phyloP scores from a whole-genome alignment of 2,329 filamentous ascomycete species.

The Ceratocystis cubensis region DNA sequence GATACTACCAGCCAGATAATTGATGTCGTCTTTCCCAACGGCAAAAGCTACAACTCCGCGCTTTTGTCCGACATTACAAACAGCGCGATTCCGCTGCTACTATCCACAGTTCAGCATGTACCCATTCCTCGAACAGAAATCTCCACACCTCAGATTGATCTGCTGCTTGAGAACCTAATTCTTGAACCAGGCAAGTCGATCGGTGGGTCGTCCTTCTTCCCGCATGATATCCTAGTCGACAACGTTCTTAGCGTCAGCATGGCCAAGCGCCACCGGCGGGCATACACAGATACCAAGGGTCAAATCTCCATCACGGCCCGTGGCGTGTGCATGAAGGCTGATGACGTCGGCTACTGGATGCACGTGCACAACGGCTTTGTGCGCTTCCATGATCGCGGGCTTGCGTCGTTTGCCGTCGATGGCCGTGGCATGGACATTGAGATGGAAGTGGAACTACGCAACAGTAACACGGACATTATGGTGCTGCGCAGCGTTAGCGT shows the following conservation, averaged over 20 bases:
- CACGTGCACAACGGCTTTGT: conserved; percentile 65
- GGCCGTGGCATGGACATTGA: conserved; percentile 77
- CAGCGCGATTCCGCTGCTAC: conserved; percentile 64
- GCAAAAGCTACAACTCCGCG: conserved; percentile 52
- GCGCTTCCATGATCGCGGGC: conserved; percentile 66
- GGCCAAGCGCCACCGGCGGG: conserved; percentile 5
- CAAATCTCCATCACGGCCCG: conserved; percentile 51
- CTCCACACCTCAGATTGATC: conserved; percentile 67
- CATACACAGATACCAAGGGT: conserved; percentile 48
- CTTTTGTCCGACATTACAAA: conserved; percentile 65
- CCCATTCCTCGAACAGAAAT: conserved; percentile 87
- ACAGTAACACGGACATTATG: conserved; percentile 67
- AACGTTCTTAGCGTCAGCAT: conserved; percentile 76
- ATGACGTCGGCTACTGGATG: conserved; percentile 84
- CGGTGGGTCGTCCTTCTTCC: conserved; percentile 78
- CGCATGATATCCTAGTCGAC: conserved; percentile 64
- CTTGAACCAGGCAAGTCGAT: conserved; percentile 76
- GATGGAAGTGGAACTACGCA: conserved; percentile 70
- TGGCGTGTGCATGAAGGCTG: conserved; percentile 75
- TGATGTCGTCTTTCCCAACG: conserved; percentile 53
- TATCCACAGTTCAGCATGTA: conserved; percentile 70
- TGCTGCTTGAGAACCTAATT: conserved; percentile 81
- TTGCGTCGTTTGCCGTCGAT: conserved; percentile 75
- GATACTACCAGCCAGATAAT: conserved; percentile 55
- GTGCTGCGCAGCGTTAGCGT: conserved; percentile 65